Evolutionary conservation across 2,329 filamentous ascomycete species (phyloP), one percentile per base, ranked within the genome.

Genomic region (Epicoccum sorghinum): DNA sequence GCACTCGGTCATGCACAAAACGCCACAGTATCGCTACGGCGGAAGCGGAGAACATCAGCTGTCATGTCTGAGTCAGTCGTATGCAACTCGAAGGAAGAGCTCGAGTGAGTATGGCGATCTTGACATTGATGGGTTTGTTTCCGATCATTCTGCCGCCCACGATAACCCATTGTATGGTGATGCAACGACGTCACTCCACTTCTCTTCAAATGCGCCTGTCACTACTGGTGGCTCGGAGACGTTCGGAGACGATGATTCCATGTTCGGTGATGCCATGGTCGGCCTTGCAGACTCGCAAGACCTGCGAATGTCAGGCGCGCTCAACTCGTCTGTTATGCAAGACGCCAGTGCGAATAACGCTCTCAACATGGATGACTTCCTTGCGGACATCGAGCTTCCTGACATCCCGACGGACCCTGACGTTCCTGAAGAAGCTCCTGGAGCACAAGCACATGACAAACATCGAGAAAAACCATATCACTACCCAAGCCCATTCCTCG

Each of bases 71-170:
- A 44, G 48, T n/a, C 40, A 47, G 3, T 13, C 43, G 0, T 2
- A 22, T 1, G 3, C 27, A 1, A 41, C 40, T 14, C 52, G 36
- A 3, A 25, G 44, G 3, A 32, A 41, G 3, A 42, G 43, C 4
- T 66, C 67, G 14, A 73, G 67, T 52, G 67, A 73, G 33, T 73
- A 74, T 40, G 67, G 66, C 25, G 64, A 70, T n/a, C 27, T 64
- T 12, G 37, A 48, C 0, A 39, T 67, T 14, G 62, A 65, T 7
- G 61, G 66, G 7, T 13, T 62, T 2, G 41, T 51, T 35, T 7
- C 23, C 3, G 33, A 52, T 5, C 12, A 52, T 5, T 12, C 33
- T 35, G 13, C 30, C 10, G 3, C 5, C 2, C 23, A 36, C 7
- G 27, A 10, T 6, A 9, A 10, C 5, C 13, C 14, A 3, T 13